A percentile compares a stretch with the other conserved stretches of the same genome.
phyloP scores from a whole-genome alignment of 345 rosid species.

The Moricandia moricandioides region DNA sequence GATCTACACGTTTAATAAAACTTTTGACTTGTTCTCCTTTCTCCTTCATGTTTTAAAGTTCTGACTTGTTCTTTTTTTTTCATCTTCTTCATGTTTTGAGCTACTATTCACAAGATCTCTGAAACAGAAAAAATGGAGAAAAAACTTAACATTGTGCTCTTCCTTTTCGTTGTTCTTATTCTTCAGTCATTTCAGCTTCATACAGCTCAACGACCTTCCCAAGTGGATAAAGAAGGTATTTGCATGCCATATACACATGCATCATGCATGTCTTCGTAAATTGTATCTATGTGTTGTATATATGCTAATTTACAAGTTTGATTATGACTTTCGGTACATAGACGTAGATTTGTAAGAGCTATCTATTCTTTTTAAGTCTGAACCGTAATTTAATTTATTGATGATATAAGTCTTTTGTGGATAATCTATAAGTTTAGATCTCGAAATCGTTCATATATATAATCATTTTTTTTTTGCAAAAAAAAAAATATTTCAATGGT shows the following conservation, averaged over 20 bases:
- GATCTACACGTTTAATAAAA: slow-evolving; percentile 22
- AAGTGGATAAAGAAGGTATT: slow-evolving; percentile 28
- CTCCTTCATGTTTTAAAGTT: slow-evolving; percentile 6
- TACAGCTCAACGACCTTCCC: slow-evolving; percentile 16
- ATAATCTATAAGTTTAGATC: not conserved
- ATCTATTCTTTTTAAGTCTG: not conserved
- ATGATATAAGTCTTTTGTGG: not conserved
- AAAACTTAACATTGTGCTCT: slow-evolving; percentile 8
- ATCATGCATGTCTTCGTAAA: slow-evolving; percentile 12
- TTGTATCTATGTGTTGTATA: not conserved
- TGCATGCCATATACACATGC: not conserved
- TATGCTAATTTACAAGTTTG: not conserved
- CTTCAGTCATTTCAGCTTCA: slow-evolving; percentile 19
- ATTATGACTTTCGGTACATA: not conserved
- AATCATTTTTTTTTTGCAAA: not conserved
- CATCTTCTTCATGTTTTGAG: slow-evolving; percentile 1
- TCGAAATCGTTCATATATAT: not conserved
- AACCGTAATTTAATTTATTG: not conserved
- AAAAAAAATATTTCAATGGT: not conserved
- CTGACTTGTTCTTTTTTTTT: slow-evolving; percentile 6
- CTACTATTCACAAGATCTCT: slow-evolving; percentile 11
- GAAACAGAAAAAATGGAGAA: slow-evolving; percentile 20
- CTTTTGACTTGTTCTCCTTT: slow-evolving; percentile 20
- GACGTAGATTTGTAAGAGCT: not conserved
- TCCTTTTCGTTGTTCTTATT: slow-evolving; percentile 14